These are phyloP conservation scores for Xylariaceae sp. DNA, from an alignment of 2,329 filamentous ascomycete species.

Conservation along the genomic window DNA sequence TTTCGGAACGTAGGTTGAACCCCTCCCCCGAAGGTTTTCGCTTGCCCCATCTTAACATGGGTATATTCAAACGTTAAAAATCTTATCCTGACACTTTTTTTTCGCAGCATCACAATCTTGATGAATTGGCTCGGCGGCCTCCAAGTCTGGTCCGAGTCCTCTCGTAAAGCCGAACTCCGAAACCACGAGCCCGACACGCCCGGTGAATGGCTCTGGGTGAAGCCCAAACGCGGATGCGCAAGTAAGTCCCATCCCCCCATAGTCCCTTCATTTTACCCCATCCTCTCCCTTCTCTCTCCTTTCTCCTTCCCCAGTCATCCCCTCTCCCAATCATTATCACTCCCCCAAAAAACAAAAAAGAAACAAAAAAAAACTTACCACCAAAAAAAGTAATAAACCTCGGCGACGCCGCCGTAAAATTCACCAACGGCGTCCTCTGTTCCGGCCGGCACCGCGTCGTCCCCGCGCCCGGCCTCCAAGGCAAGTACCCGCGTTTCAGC, in stretches of 20 bases:
- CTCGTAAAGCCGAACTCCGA: conserved; percentile 24
- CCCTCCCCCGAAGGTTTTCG: neutral
- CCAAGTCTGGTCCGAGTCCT: conserved; percentile 33
- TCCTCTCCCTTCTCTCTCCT: neutral
- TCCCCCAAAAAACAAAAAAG: neutral
- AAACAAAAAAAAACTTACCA: neutral
- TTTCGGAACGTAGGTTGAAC: conserved; percentile 32
- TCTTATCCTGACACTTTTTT: neutral
- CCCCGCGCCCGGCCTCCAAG: conserved; percentile 30
- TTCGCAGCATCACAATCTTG: conserved; percentile 32
- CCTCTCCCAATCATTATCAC: neutral
- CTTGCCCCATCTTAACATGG: neutral
- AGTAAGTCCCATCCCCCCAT: conserved; percentile 11
- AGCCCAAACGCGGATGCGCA: conserved; percentile 33
- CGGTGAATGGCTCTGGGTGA: conserved; percentile 35
- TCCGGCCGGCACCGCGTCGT: conserved; percentile 35
- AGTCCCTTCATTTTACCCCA: neutral
- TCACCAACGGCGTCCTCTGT: conserved; percentile 32
- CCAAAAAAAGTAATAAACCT: conserved; percentile 32
- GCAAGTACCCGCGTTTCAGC: conserved; percentile 31
- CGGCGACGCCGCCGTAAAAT: conserved; percentile 35
- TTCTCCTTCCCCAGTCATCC: no score
- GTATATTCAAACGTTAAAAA: neutral
- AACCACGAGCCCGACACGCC: conserved; percentile 26
- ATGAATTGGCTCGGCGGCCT: conserved; percentile 38